These are phyloP conservation scores for Termitomyces sp. DNA, from an alignment of 768 basidiomycete genomes.

Conservation along the genomic window DNA sequence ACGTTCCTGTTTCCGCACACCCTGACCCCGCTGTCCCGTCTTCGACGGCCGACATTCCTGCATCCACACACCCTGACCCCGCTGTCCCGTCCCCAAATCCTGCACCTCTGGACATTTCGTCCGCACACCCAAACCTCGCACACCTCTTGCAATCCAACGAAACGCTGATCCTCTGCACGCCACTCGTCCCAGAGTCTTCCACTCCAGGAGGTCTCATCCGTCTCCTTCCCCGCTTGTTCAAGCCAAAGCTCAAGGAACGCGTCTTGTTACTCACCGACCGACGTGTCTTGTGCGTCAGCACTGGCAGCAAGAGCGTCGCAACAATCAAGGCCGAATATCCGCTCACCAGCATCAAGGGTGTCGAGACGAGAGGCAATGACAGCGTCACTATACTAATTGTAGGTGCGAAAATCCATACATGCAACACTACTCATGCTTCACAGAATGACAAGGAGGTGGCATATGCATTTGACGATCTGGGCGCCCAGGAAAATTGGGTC, in stretches of 20 bases:
- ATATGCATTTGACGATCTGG: conserved; percentile 5
- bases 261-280: conserved; percentile 9
- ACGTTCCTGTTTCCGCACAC: no score
- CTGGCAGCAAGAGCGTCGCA: background rate
- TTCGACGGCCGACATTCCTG: no score
- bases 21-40: no score
- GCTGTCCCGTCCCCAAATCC: background rate
- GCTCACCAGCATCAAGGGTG: background rate
- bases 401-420: background rate
- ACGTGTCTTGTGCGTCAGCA: conserved; percentile 9
- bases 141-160: conserved; percentile 7
- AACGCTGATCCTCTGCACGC: conserved; percentile 3
- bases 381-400: conserved; percentile 7
- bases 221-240: conserved; percentile 10
- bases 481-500: conserved; percentile 6
- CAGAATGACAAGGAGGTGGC: conserved; percentile 6
- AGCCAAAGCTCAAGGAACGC: conserved; percentile 11
- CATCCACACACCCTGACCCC: no score
- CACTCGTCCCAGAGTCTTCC: conserved; percentile 5
- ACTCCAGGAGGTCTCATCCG: conserved; percentile 3
- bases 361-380: conserved; percentile 4
- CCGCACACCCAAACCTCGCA: background rate
- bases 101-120: background rate
- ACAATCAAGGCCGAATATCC: conserved; percentile 6
- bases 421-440: background rate